phyloP scores from a whole-genome alignment of 176 grass and related monocot species.

The Coix lacrymajobi region DNA sequence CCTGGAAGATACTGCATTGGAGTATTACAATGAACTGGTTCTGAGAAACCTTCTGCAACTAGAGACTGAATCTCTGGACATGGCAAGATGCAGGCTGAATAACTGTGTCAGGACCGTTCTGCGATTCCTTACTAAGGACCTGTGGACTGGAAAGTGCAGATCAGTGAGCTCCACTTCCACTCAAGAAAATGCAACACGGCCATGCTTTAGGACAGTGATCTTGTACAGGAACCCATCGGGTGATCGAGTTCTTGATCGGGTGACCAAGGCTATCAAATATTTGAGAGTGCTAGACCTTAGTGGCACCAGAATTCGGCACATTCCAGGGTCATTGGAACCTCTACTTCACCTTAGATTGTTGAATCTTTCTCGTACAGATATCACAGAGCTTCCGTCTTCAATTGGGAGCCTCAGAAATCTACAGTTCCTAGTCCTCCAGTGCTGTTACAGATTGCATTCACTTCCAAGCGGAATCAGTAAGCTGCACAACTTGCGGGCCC shows the following conservation, averaged over 20 bases:
- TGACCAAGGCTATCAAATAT: background rate
- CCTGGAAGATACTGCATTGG: slow-evolving; percentile 14
- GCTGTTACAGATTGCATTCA: background rate
- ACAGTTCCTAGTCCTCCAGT: slow-evolving; percentile 32
- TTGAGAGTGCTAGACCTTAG: slow-evolving; percentile 35
- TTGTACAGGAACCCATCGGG: slow-evolving; percentile 14
- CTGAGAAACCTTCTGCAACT: slow-evolving; percentile 29
- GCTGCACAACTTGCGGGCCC: slow-evolving; percentile 22
- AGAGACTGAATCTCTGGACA: background rate
- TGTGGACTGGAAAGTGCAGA: background rate
- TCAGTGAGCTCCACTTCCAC: background rate
- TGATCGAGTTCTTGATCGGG: background rate
- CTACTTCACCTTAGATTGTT: slow-evolving; percentile 36
- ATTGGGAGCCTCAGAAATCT: slow-evolving; percentile 29
- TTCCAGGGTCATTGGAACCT: slow-evolving; percentile 28
- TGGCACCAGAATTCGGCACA: background rate
- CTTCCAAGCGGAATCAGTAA: slow-evolving; percentile 22
- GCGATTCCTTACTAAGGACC: background rate
- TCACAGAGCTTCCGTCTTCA: slow-evolving; percentile 31
- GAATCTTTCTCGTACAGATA: slow-evolving; percentile 35
- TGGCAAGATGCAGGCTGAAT: slow-evolving; percentile 19
- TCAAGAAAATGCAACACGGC: background rate
- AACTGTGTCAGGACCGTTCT: slow-evolving; percentile 22
- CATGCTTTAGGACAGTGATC: slow-evolving; percentile 24
- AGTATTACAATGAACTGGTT: slow-evolving; percentile 33